phyloP scores from a whole-genome alignment of 2,329 filamentous ascomycete genomes.

The Penicillium oxalicum region DNA sequence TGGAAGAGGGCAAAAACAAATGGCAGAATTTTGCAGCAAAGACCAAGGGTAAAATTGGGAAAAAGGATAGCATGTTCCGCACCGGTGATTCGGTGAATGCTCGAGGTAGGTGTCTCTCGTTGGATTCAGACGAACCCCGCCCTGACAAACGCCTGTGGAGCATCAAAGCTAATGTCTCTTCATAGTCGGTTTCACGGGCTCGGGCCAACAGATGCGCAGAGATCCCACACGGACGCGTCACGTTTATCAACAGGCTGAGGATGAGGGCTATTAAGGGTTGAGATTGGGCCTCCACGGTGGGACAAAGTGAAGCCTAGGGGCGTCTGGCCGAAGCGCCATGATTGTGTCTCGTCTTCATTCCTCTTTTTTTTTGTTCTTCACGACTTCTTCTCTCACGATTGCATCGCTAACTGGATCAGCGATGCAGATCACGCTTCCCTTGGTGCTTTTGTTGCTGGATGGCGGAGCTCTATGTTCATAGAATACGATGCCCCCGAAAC shows the following conservation, averaged over 20 bases:
- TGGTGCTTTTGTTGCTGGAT: conserved; percentile 12
- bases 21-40: conserved; percentile 92
- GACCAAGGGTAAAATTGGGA: conserved; percentile 59
- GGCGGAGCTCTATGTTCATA: conserved; percentile 15
- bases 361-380: conserved; percentile 11
- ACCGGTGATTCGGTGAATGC: conserved; percentile 81
- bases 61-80: conserved; percentile 96
- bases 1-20: conserved; percentile 84
- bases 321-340: conserved; percentile 2
- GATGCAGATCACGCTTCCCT: conserved; percentile 21
- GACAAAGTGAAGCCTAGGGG: not conserved
- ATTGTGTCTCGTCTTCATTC: conserved; percentile 10
- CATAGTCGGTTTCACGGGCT: conserved; percentile 90
- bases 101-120: conserved; percentile 59
- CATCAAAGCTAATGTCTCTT: conserved; percentile 19
- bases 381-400: conserved; percentile 9
- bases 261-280: conserved; percentile 48
- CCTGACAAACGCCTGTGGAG: not conserved
- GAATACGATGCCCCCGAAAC: conserved; percentile 2
- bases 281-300: not conserved
- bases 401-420: conserved; percentile 26
- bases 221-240: conserved; percentile 76
- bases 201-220: conserved; percentile 92
- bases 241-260: conserved; percentile 72
- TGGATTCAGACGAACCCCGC: not conserved